A percentile compares a stretch with the other conserved stretches of the same genome.
These are phyloP conservation scores for Arthrobotrys sphaeroides DNA, from an alignment of 2,329 filamentous ascomycete species.

Conservation along the genomic window DNA sequence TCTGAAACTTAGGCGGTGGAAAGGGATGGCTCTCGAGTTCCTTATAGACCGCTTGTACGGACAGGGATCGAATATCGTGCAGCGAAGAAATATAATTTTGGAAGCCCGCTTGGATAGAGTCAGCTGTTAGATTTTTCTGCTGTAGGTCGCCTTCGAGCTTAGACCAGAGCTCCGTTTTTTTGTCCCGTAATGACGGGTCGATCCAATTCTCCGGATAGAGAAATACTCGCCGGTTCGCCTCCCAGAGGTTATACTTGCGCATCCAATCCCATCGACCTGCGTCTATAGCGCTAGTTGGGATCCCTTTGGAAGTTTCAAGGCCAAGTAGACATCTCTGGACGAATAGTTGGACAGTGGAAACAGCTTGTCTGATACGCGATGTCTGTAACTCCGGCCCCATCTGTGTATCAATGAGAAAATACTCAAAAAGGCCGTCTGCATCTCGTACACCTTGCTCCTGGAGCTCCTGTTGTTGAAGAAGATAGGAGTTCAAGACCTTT, in stretches of 20 bases:
- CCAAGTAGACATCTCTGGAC: slow-evolving; percentile 59
- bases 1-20: too few species aligned
- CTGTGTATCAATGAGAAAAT: slow-evolving; percentile 59
- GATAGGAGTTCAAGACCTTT: background rate
- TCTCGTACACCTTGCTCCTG: background rate
- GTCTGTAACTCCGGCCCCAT: slow-evolving; percentile 59
- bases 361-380: slow-evolving; percentile 60
- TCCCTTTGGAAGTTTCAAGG: too few species aligned
- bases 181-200: slow-evolving; percentile 58
- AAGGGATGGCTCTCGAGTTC: background rate
- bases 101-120: background rate
- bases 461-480: background rate
- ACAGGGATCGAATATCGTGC: slow-evolving; percentile 45
- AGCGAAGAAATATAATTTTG: slow-evolving; percentile 52
- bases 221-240: slow-evolving; percentile 59
- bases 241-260: slow-evolving; percentile 57
- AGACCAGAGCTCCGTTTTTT: slow-evolving; percentile 58
- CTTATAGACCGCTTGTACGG: slow-evolving; percentile 22
- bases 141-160: slow-evolving; percentile 56
- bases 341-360: slow-evolving; percentile 59
- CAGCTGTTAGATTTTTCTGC: slow-evolving; percentile 45
- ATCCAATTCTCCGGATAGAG: slow-evolving; percentile 60
- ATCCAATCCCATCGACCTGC: slow-evolving; percentile 59
- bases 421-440: slow-evolving; percentile 58
- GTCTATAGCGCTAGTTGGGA: too few species aligned